Percentiles rank a stretch among this genome's conserved stretches.
Conservation (phyloP, 768 basidiomycete genomes). For the Filobasidium floriforme region DNA sequence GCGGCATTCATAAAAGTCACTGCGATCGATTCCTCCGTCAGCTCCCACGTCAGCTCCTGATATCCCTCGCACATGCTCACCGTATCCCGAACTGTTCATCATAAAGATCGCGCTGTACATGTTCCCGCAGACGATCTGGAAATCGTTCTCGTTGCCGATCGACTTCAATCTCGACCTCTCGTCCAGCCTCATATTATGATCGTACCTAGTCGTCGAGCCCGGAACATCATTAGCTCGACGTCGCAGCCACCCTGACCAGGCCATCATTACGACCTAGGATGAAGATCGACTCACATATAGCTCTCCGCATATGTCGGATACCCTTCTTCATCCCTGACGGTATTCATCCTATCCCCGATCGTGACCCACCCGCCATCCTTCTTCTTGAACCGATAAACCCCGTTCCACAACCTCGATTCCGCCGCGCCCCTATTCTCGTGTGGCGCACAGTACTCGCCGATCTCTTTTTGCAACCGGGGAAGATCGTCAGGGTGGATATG, state of each 20-base stretch:
- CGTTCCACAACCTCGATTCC: constrained; percentile 4
- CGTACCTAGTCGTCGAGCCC: not conserved
- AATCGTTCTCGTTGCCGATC: constrained; percentile 6
- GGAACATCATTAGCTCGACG: no score
- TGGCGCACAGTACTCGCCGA: not conserved
- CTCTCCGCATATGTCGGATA: constrained; percentile 5
- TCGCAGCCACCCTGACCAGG: no score
- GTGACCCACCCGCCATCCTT: not conserved
- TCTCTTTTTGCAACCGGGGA: not conserved
- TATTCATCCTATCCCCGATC: constrained; percentile 10
- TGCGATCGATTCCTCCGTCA: not conserved
- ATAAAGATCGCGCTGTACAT: constrained; percentile 16
- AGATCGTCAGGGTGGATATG: not conserved
- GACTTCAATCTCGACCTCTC: not conserved
- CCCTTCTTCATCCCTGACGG: not conserved
- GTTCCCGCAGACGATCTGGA: constrained; percentile 13
- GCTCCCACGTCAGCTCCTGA: not conserved
- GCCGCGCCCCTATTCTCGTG: not conserved
- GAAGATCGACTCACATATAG: constrained; percentile 8
- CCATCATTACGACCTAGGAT: no score
- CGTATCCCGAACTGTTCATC: constrained; percentile 16
- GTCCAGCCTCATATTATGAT: not conserved
- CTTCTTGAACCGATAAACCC: constrained; percentile 10
- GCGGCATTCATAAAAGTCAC: constrained; percentile 20
- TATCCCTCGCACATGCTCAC: constrained; percentile 4